Evolutionary conservation across 1,139 yeast genomes (phyloP).

Genomic region (Diutina scorzettiae): DNA sequence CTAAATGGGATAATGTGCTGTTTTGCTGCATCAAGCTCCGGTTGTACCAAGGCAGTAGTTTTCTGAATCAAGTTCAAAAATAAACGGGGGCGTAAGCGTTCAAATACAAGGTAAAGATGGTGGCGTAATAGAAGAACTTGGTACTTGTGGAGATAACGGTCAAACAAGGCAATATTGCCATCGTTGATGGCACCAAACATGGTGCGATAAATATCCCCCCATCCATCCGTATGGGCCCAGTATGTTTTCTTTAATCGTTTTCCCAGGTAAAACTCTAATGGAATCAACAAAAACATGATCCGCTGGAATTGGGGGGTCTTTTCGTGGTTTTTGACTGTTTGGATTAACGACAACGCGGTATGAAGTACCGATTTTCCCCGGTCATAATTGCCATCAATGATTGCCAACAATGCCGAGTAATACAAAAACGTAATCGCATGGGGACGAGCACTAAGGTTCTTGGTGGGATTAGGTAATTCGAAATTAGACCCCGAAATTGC

Average conservation of each 20-base stretch:
- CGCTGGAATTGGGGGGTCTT: slow-evolving; percentile 19
- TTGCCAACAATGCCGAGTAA: slow-evolving; percentile 50
- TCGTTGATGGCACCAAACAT: slow-evolving; percentile 34
- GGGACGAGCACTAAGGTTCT: slow-evolving; percentile 30
- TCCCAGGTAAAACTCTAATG: slow-evolving; percentile 30
- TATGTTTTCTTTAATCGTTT: slow-evolving; percentile 30
- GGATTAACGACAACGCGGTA: slow-evolving; percentile 30
- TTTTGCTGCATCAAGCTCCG: slow-evolving; percentile 12
- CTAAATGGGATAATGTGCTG: slow-evolving; percentile 34
- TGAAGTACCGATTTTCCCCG: slow-evolving; percentile 38
- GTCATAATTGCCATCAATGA: slow-evolving; percentile 49
- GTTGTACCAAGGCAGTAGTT: slow-evolving; percentile 15
- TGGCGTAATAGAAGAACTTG: slow-evolving; percentile 43
- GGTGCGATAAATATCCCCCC: background rate
- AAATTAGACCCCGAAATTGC: slow-evolving; percentile 49
- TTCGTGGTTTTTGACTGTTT: slow-evolving; percentile 12
- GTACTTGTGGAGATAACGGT: slow-evolving; percentile 28
- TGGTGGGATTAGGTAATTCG: slow-evolving; percentile 34
- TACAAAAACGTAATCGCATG: slow-evolving; percentile 53
- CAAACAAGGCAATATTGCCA: slow-evolving; percentile 48
- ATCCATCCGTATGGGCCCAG: slow-evolving; percentile 10
- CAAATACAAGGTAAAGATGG: slow-evolving; percentile 53
- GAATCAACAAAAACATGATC: slow-evolving; percentile 41
- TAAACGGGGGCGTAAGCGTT: slow-evolving; percentile 40
- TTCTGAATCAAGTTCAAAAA: slow-evolving; percentile 41